Evolutionary conservation across 148 eudicot species (phyloP).

Genomic region (Mesembryanthemum crystallinum): DNA sequence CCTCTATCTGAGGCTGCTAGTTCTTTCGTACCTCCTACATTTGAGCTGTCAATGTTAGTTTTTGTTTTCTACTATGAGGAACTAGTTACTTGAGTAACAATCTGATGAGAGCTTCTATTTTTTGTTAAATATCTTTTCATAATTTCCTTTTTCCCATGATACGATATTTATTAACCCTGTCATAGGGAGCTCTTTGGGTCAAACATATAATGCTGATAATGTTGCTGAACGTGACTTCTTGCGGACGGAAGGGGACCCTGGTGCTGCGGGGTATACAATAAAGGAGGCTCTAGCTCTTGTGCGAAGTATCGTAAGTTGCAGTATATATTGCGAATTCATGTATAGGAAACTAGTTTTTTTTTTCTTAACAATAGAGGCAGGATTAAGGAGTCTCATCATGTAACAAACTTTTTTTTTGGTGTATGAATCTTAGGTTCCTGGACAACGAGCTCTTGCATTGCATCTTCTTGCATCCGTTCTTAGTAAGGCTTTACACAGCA

Average conservation of each 20-base stretch:
- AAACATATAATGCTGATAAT: slow-evolving; percentile 50
- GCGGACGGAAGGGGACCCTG: slow-evolving; percentile 97
- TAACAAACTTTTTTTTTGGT: slow-evolving; percentile 7
- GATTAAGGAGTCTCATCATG: neutral
- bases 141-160: slow-evolving; percentile 6
- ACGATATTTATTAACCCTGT: slow-evolving; percentile 11
- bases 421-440: slow-evolving; percentile 57
- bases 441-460: slow-evolving; percentile 84
- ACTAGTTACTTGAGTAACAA: neutral
- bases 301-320: slow-evolving; percentile 81
- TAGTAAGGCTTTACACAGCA: slow-evolving; percentile 49
- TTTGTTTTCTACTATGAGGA: neutral
- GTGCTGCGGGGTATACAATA: slow-evolving; percentile 88
- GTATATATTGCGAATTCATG: slow-evolving; percentile 1
- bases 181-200: slow-evolving; percentile 38
- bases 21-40: neutral
- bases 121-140: neutral
- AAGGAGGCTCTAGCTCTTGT: slow-evolving; percentile 85
- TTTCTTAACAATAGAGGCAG: neutral
- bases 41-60: neutral
- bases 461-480: slow-evolving; percentile 71
- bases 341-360: neutral
- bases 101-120: neutral
- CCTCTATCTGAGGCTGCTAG: slow-evolving; percentile 16
- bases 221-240: slow-evolving; percentile 80